Evolutionary conservation across 164 flowering plant genomes (phyloP), one percentile per base, ranked within the genome.

Genomic region (Nelumbo lutea): DNA sequence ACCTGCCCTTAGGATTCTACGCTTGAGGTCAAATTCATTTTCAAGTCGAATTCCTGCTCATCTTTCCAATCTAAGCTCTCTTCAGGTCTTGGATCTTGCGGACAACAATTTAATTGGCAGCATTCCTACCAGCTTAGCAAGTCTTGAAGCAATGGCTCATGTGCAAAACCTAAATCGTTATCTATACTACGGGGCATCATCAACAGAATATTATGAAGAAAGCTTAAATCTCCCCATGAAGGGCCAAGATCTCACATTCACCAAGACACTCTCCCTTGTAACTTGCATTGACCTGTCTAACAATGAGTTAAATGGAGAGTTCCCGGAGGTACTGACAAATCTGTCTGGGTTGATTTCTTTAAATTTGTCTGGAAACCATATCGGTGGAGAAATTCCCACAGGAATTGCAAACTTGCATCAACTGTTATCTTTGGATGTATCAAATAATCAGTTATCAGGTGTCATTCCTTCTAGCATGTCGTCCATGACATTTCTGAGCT

Each of bases 11-110:
- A 27, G 27, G 27, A 27, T 27, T 27, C 79, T 83, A 1, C 67
- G 68, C 41, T 66, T 85, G 41, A 58, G 83, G 44, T 70, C 71
- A 0, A 85, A 85, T 53, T 43, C 41, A 27, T 72, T 81, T 46
- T 14, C 64, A 27, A 82, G 86, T 42, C 46, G n/a, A 10, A 45
- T 81, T 45, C 84, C 86, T 1, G 42, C 48, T 42, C 52, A 60
- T 43, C 64, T 84, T 44, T 68, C 76, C 47, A 67, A 76, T 55
- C 73, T 81, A 14, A 67, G 67, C 8, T 71, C 76, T 6, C 61
- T 81, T 14, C 80, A 81, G 53, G 73, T 82, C 41, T 62, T 84
- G 62, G 88, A 82, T 61, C 82, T 84, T 2, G 75, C 1, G 87
- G 88, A 14, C 52, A 40, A n/a, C 27, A 27, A 27, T 27, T 27